phyloP scores from a whole-genome alignment of 2,329 filamentous ascomycete genomes.

The Neofusicoccum sp. region DNA sequence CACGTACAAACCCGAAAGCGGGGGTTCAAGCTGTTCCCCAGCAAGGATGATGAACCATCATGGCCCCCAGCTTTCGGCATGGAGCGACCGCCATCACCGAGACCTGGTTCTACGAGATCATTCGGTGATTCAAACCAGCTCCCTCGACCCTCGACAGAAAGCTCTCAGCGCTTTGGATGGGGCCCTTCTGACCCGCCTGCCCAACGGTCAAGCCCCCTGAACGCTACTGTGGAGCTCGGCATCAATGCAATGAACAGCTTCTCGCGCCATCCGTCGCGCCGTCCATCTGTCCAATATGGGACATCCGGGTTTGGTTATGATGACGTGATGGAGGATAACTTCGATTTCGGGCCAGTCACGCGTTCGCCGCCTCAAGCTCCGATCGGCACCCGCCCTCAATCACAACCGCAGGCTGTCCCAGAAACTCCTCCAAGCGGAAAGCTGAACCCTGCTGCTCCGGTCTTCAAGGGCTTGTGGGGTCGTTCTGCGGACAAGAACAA shows the following conservation, averaged over 20 bases:
- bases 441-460: constrained; percentile 85
- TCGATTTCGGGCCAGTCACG: constrained; percentile 49
- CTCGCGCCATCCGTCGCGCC: constrained; percentile 74
- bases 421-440: constrained; percentile 49
- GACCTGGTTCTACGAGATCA: constrained; percentile 68
- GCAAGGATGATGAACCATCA: constrained; percentile 45
- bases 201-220: constrained; percentile 37
- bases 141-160: constrained; percentile 39
- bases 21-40: constrained; percentile 51
- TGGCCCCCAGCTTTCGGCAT: constrained; percentile 45
- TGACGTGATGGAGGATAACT: constrained; percentile 51
- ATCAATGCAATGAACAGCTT: constrained; percentile 52
- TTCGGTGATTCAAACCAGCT: constrained; percentile 31
- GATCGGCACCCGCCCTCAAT: constrained; percentile 76
- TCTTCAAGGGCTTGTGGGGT: constrained; percentile 52
- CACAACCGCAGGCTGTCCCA: constrained; percentile 49
- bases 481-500: constrained; percentile 16
- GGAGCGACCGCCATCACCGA: constrained; percentile 51
- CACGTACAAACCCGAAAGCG: constrained; percentile 44
- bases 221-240: constrained; percentile 41
- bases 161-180: constrained; percentile 40
- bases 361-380: constrained; percentile 58
- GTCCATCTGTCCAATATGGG: constrained; percentile 76
- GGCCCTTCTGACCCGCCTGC: constrained; percentile 25
- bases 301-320: constrained; percentile 63